Percentiles rank a stretch among this genome's conserved stretches.
These are phyloP conservation scores for Talaromyces sp. DNA, from an alignment of 2,329 filamentous ascomycete genomes.

Conservation along the genomic window DNA sequence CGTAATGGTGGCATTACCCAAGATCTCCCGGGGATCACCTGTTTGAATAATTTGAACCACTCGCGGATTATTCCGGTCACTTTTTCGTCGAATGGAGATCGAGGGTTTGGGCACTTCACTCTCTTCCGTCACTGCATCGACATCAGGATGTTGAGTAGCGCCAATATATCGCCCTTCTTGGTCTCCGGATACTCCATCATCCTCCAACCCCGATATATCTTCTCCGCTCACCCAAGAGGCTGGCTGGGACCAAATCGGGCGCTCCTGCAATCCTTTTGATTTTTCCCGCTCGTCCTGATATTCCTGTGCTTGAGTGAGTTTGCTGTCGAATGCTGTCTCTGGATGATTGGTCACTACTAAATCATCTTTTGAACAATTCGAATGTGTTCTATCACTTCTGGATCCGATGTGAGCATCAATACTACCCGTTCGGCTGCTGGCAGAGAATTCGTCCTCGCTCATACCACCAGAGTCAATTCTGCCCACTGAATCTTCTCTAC, in stretches of 20 bases:
- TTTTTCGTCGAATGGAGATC: not conserved
- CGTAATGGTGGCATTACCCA: not conserved
- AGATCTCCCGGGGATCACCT: not conserved
- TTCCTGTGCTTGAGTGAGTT: not conserved
- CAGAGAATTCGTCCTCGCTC: too few species aligned
- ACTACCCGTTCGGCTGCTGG: too few species aligned
- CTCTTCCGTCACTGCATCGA: not conserved
- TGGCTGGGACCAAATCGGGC: not conserved
- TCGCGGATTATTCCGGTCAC: not conserved
- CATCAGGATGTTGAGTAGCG: not conserved
- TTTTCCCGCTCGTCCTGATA: not conserved
- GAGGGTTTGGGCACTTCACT: not conserved
- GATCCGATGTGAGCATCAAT: too few species aligned
- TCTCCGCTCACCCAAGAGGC: not conserved
- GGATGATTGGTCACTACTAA: too few species aligned
- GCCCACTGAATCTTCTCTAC: too few species aligned
- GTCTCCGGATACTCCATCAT: not conserved
- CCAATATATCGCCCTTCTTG: not conserved
- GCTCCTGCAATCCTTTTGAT: not conserved
- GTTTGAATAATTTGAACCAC: not conserved
- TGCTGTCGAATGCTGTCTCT: not conserved
- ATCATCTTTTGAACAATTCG: too few species aligned
- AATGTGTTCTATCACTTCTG: too few species aligned
- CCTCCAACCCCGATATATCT: not conserved
- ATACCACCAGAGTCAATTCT: too few species aligned